Evolutionary conservation across 2,329 filamentous ascomycete genomes (phyloP).

Genomic region (Exophiala viscosa): DNA sequence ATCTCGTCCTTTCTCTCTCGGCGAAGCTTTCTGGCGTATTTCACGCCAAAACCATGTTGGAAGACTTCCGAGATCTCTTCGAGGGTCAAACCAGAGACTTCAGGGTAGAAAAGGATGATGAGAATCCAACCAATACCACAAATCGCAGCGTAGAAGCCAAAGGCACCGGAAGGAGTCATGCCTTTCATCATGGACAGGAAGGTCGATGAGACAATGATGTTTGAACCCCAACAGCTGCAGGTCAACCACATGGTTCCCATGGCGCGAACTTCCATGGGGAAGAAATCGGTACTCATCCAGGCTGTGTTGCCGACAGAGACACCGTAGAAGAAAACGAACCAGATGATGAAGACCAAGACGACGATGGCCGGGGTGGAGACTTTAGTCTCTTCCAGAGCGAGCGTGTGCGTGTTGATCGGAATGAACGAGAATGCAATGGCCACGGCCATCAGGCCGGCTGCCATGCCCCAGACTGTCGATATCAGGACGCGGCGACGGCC

Average conservation of each 20-base stretch:
- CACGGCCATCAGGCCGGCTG: conserved; percentile 65
- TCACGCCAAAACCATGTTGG: conserved; percentile 68
- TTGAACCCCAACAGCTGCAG: conserved; percentile 82
- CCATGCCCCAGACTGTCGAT: conserved; percentile 80
- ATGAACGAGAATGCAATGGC: conserved; percentile 69
- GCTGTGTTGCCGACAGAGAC: conserved; percentile 85
- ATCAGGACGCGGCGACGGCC: conserved; percentile 77
- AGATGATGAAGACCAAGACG: conserved; percentile 70
- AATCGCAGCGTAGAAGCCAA: conserved; percentile 69
- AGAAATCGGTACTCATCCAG: conserved; percentile 93
- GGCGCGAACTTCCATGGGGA: conserved; percentile 64
- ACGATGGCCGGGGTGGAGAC: conserved; percentile 41
- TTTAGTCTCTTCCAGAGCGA: conserved; percentile 22
- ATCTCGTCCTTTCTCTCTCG: conserved; percentile 32
- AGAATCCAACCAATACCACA: conserved; percentile 65
- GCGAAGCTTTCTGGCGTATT: conserved; percentile 37
- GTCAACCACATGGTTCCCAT: conserved; percentile 60
- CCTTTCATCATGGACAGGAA: conserved; percentile 83
- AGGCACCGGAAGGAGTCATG: conserved; percentile 70
- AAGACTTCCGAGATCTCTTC: conserved; percentile 75
- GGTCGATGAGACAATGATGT: conserved; percentile 79
- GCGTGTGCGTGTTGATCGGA: conserved; percentile 29
- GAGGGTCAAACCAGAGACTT: conserved; percentile 74
- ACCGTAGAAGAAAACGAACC: conserved; percentile 82
- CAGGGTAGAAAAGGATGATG: conserved; percentile 75